Evolutionary conservation across 2,329 filamentous ascomycete species (phyloP), one percentile per base, ranked within the genome.

Genomic region (Ascochyta pisi): DNA sequence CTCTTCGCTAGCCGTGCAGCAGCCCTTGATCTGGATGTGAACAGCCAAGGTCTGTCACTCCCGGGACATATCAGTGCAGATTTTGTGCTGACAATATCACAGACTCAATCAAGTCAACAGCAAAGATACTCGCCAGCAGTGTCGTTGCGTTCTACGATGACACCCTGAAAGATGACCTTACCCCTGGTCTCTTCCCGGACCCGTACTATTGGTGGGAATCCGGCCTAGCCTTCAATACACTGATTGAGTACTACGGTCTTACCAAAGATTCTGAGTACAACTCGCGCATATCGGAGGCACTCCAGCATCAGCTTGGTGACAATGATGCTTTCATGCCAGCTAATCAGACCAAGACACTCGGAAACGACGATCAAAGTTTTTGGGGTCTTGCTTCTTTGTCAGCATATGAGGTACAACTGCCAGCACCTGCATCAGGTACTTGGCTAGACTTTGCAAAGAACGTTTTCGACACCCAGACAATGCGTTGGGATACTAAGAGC

Each of bases 311-410:
- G 69, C 57, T 62, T 63, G 41, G 76, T n/a, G 69, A 75, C 1
- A 58, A 69, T 19, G 66, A 74, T 45, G 70, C 77, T 54, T 79
- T 72, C 63, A 75, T 80, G 70, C 74, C 77, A 12, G 6, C 24
- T n/a, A 74, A 74, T 40, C 71, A 75, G 51, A 70, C 71, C 19
- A 63, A 56, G 23, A 43, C 8, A 12, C 48, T 89, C 64, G 87
- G 86, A 35, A 91, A 91, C 64, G 88, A 90, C 60, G 88, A 90
- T 68, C 86, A 90, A 67, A 85, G 84, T 42, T 88, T 87, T 65
- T 91, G 89, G 89, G 86, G 81, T 6, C 86, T 90, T 26, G 81
- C 86, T 10, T 83, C 86, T 45, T 80, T 91, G 67, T 78, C 86
- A 1, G 89, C 89, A 0, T 85, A 88, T 2, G 89, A 91, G 74